These are phyloP conservation scores for Hypoxylon trugodes DNA, from an alignment of 495 filamentous ascomycete species.

Conservation along the genomic window DNA sequence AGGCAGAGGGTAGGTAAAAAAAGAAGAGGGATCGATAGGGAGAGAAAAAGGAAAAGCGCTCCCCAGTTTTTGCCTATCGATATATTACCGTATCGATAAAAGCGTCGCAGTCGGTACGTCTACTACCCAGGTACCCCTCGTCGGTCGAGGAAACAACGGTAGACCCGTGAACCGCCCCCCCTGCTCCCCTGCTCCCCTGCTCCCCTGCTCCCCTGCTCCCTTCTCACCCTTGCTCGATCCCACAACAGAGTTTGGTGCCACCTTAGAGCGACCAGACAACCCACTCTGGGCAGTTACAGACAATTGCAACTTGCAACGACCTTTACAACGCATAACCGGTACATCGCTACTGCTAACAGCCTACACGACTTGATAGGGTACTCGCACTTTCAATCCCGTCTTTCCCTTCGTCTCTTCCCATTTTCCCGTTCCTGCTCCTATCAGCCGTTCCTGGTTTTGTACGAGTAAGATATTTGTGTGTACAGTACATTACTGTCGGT, in stretches of 20 bases:
- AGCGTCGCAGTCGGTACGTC: constrained; percentile 16
- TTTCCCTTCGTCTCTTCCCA: constrained; percentile 12
- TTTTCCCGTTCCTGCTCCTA: constrained; percentile 20
- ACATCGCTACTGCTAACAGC: too few relatives aligned
- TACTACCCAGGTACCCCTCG: constrained; percentile 27
- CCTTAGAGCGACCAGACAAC: constrained; percentile 14
- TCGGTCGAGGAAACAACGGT: constrained; percentile 24
- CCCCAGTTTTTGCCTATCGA: constrained; percentile 34
- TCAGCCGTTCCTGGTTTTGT: background rate
- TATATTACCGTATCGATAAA: constrained; percentile 40
- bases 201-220: constrained; percentile 16
- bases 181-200: constrained; percentile 21
- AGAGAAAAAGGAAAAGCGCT: constrained; percentile 16
- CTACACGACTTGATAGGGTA: too few relatives aligned
- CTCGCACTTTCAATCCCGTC: constrained; percentile 12
- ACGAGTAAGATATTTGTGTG: too few relatives aligned
- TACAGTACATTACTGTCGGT: too few relatives aligned
- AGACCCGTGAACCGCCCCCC: too few relatives aligned
- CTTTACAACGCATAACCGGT: constrained; percentile 1
- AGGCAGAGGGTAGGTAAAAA: constrained; percentile 5
- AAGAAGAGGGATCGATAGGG: background rate
- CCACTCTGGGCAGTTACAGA: constrained; percentile 19
- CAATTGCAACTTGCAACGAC: background rate
- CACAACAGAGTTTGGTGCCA: constrained; percentile 25
- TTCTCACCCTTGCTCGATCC: constrained; percentile 17